Percentiles rank a stretch among this genome's conserved stretches.
Evolutionary conservation across 345 rosid species (phyloP).

Genomic region (Arabis hirsuta): DNA sequence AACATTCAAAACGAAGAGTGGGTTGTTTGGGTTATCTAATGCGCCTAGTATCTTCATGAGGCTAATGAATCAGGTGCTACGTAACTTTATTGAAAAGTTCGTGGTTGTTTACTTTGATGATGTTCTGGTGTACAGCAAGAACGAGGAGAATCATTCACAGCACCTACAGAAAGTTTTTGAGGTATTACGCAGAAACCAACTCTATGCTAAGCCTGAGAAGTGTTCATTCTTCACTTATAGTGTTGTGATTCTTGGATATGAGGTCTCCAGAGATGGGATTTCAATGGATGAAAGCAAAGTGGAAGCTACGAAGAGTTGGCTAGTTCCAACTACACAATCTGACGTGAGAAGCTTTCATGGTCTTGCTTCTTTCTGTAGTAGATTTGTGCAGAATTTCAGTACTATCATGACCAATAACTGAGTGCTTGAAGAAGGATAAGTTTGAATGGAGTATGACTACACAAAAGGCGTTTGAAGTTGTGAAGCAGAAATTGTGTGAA

Average conservation of each 20-base stretch:
- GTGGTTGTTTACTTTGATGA: no score
- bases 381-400: not conserved
- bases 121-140: not conserved
- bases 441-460: not conserved
- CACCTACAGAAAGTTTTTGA: not conserved
- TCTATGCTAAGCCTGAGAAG: not conserved
- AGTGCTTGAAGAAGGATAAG: not conserved
- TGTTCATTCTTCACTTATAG: not conserved
- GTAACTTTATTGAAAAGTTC: no score
- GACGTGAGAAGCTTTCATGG: constrained; percentile 9
- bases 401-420: not conserved
- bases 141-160: not conserved
- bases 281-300: not conserved
- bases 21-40: not conserved
- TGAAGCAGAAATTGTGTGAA: not conserved
- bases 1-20: not conserved
- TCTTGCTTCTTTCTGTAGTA: not conserved
- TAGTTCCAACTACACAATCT: not conserved
- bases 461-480: not conserved
- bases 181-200: not conserved
- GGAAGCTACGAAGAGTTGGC: not conserved
- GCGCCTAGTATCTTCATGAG: no score
- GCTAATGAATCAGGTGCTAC: no score
- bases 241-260: no score
- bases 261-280: not conserved